Percentiles rank a stretch among this genome's conserved stretches.
phyloP scores from a whole-genome alignment of 495 filamentous ascomycete species.

The Letharia lupina region DNA sequence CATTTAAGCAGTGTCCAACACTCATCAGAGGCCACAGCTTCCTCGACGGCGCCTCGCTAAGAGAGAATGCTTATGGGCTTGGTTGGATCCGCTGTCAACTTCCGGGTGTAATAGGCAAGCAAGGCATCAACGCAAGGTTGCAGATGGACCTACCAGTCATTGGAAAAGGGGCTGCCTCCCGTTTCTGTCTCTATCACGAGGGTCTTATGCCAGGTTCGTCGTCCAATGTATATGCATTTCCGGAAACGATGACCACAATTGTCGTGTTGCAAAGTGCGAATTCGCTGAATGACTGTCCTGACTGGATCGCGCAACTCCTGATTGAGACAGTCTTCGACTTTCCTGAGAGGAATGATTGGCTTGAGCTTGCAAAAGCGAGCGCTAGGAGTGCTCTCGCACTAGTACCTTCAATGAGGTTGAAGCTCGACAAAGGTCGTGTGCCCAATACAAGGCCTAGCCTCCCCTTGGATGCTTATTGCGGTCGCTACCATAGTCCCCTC shows the following conservation, averaged over 20 bases:
- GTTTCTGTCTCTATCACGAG: constrained; percentile 26
- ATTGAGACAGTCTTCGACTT: constrained; percentile 23
- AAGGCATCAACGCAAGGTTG: constrained; percentile 8
- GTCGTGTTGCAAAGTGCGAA: constrained; percentile 27
- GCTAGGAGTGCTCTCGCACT: not conserved
- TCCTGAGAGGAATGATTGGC: constrained; percentile 12
- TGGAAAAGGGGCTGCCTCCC: constrained; percentile 9
- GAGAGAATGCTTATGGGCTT: constrained; percentile 16
- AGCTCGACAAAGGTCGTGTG: not conserved
- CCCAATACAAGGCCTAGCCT: constrained; percentile 9
- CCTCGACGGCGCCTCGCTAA: constrained; percentile 4
- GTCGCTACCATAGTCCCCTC: not conserved
- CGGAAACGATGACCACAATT: constrained; percentile 24
- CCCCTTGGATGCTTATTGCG: not conserved
- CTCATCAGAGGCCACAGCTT: constrained; percentile 9
- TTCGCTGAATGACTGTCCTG: constrained; percentile 25
- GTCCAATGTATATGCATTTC: constrained; percentile 23
- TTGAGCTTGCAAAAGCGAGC: constrained; percentile 4
- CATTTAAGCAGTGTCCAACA: constrained; percentile 17
- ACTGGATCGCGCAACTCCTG: constrained; percentile 27
- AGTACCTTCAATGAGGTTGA: constrained; percentile 1
- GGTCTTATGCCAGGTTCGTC: constrained; percentile 22
- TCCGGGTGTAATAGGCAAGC: constrained; percentile 12
- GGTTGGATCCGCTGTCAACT: constrained; percentile 16
- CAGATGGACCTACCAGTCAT: constrained; percentile 19